Evolutionary conservation across 2,329 filamentous ascomycete genomes (phyloP).

Genomic region (Claviceps quebecensis): DNA sequence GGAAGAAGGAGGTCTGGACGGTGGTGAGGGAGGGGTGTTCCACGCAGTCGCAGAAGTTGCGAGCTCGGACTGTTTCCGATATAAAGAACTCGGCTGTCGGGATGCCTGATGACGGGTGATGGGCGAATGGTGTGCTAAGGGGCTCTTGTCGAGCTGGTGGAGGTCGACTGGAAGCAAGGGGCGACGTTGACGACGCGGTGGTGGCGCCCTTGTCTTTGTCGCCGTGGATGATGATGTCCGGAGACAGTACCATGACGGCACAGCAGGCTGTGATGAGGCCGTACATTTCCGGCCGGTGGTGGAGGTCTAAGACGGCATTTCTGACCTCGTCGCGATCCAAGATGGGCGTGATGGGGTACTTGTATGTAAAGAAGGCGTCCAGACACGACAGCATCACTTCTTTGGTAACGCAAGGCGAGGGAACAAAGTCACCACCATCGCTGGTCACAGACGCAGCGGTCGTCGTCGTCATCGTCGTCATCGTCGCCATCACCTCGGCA

Average conservation of each 20-base stretch:
- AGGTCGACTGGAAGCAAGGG: neutral
- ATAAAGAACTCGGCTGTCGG: slow-evolving; percentile 14
- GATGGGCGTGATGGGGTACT: slow-evolving; percentile 21
- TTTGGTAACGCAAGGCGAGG: slow-evolving; percentile 1
- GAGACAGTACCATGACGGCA: slow-evolving; percentile 15
- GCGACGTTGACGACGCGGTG: neutral
- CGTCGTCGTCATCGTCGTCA: no score
- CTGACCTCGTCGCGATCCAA: slow-evolving; percentile 12
- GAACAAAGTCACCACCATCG: slow-evolving; percentile 2
- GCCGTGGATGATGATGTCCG: slow-evolving; percentile 12
- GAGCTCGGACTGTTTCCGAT: slow-evolving; percentile 14
- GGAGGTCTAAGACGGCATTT: slow-evolving; percentile 6
- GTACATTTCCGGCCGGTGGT: slow-evolving; percentile 12
- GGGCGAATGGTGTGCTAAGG: neutral
- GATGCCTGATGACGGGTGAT: neutral
- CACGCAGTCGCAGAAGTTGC: slow-evolving; percentile 12
- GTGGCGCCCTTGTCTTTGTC: neutral
- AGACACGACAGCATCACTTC: slow-evolving; percentile 13
- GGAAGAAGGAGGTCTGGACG: slow-evolving; percentile 20
- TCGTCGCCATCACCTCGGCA: neutral
- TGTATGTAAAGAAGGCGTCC: slow-evolving; percentile 19
- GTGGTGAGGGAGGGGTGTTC: slow-evolving; percentile 15
- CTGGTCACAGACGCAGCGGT: slow-evolving; percentile 4
- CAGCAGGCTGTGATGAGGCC: slow-evolving; percentile 16
- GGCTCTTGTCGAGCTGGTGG: neutral